Evolutionary conservation across 1,284 basidiomycete genomes (phyloP).

Genomic region (Cyathus olla): DNA sequence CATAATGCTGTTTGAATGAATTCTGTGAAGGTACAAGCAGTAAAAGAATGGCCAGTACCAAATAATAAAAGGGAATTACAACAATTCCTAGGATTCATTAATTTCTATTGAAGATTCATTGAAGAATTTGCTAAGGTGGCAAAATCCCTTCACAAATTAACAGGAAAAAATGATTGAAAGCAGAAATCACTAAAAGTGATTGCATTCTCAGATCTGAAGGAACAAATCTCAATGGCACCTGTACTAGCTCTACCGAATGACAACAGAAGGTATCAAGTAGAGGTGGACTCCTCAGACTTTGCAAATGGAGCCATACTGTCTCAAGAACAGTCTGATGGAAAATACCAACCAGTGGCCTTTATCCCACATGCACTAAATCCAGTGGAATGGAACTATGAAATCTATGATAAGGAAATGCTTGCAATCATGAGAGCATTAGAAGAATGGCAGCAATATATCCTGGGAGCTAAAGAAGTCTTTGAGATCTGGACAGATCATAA

Average conservation of each 20-base stretch:
- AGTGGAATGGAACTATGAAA: conserved; percentile 13
- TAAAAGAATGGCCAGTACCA: no score
- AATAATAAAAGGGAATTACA: no score
- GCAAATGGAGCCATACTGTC: no score
- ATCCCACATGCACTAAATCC: conserved; percentile 2
- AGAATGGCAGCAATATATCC: no score
- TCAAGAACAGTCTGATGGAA: conserved; percentile 1
- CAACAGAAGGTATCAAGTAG: neutral
- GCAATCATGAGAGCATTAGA: no score
- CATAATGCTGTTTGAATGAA: no score
- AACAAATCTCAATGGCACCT: neutral
- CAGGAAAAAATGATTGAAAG: neutral
- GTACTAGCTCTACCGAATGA: neutral
- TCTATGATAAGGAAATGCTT: no score
- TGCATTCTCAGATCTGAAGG: no score
- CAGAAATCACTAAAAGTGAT: neutral
- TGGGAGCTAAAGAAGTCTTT: no score
- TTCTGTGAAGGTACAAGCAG: no score
- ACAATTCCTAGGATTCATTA: conserved; percentile 30
- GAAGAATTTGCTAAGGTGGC: neutral
- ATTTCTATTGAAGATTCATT: conserved; percentile 3
- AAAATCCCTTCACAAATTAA: neutral
- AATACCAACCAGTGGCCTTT: conserved; percentile 13
- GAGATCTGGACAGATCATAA: conserved; percentile 47
- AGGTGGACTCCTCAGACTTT: no score